Evolutionary conservation across 345 rosid species (phyloP), one percentile per base, ranked within the genome.

Genomic region (Camelina neglecta): DNA sequence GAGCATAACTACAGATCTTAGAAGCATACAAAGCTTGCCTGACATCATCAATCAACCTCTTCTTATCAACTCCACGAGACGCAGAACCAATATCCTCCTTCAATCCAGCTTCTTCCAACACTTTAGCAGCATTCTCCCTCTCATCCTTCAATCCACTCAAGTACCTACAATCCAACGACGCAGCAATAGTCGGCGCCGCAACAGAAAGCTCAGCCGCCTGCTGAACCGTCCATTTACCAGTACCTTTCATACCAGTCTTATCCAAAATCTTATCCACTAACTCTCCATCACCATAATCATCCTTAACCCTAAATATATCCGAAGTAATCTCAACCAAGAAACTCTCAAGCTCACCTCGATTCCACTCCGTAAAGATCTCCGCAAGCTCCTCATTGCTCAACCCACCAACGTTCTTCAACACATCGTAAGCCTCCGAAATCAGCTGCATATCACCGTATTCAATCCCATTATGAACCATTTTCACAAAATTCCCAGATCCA

Each of bases 221-320:
- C 80, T 94, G 98, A 18, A 94, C 97, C 1, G 98, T 93, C 98
- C 98, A 93, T 79, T 93, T 93, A 29, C 98, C 98, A 0, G 98
- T 93, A 12, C 98, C 98, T 73, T 93, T 93, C 98, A 91, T 93
- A n/a, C 98, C 98, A 0, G 98, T 93, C 87, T 93, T 92, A 67
- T 94, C 98, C 81, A 94, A 59, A 74, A 94, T 92, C 91, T 93
- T 93, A 75, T 93, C 98, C 6, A 93, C 98, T 83, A 93, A 82
- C 60, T 82, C 86, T 15, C 91, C 96, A 31, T 83, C 91, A 1
- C 83, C 84, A 45, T 42, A 29, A 4, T 87, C 91, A 75, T 93
- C 98, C 81, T 84, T 93, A 36, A 93, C 96, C 81, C 82, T 87
- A 66, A 93, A 93, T 21, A 93, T 93, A 71, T 89, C 97, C 2